Evolutionary conservation across 2,329 filamentous ascomycete species (phyloP).

Genomic region (Cercospora citrullina): DNA sequence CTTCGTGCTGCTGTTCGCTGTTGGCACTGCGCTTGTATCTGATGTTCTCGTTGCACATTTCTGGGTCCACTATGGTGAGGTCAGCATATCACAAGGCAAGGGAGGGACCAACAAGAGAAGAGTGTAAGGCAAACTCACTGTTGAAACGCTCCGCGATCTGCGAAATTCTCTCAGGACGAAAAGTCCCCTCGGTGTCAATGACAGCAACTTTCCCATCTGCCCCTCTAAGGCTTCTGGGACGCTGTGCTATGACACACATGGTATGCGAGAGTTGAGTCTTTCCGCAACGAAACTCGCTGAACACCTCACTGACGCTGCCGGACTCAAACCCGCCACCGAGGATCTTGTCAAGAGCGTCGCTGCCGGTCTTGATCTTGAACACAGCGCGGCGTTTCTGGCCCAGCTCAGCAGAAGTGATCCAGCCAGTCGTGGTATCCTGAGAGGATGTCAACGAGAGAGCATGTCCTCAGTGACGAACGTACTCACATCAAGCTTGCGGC

Average conservation of each 20-base stretch:
- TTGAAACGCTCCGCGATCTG: constrained; percentile 68
- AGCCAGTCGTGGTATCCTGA: constrained; percentile 60
- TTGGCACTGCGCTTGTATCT: constrained; percentile 64
- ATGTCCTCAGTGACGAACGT: neutral
- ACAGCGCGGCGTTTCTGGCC: constrained; percentile 63
- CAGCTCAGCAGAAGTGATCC: constrained; percentile 66
- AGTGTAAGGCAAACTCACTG: constrained; percentile 33
- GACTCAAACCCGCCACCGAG: constrained; percentile 66
- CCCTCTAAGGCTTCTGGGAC: constrained; percentile 59
- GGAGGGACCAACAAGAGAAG: neutral
- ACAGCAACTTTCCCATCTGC: constrained; percentile 69
- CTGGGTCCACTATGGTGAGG: constrained; percentile 50
- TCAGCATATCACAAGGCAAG: constrained; percentile 2
- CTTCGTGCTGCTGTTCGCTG: constrained; percentile 65
- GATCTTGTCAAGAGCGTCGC: constrained; percentile 65
- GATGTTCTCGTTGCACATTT: constrained; percentile 65
- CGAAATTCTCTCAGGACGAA: constrained; percentile 65
- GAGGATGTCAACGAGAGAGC: constrained; percentile 15
- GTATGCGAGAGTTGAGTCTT: constrained; percentile 71
- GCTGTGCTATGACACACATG: constrained; percentile 64
- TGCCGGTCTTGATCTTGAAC: constrained; percentile 67
- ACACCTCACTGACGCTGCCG: constrained; percentile 67
- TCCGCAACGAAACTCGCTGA: constrained; percentile 64
- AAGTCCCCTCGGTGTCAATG: constrained; percentile 67
- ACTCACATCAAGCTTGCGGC: constrained; percentile 59